These are phyloP conservation scores for Macrophomina phaseolina DNA, from an alignment of 2,329 filamentous ascomycete species.

Conservation along the genomic window DNA sequence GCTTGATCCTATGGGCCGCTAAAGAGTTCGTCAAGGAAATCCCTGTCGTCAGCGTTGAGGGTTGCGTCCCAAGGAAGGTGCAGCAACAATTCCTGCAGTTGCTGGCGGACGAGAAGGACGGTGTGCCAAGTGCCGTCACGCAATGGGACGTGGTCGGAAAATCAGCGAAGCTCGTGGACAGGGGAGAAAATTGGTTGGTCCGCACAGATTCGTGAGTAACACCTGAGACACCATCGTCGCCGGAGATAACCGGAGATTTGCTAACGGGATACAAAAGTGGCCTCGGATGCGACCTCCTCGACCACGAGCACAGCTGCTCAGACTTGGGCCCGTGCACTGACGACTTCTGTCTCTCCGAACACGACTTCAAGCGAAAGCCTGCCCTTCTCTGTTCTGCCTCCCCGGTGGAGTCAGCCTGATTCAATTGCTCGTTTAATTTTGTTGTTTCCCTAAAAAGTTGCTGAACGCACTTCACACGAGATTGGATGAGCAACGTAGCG, in stretches of 20 bases:
- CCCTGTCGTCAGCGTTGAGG: constrained; percentile 4
- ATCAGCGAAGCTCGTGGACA: constrained; percentile 4
- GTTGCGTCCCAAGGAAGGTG: constrained; percentile 13
- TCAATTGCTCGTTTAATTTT: not conserved
- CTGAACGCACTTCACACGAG: not conserved
- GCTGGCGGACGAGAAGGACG: constrained; percentile 1
- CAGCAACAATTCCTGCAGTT: constrained; percentile 20
- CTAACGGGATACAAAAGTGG: constrained; percentile 1
- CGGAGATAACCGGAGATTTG: no score
- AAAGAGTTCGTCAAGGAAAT: constrained; percentile 16
- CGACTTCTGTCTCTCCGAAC: constrained; percentile 22
- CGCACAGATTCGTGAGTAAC: constrained; percentile 14
- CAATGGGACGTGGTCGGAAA: constrained; percentile 22
- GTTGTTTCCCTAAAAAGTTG: not conserved
- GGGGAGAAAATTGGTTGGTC: constrained; percentile 21
- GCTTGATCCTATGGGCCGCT: constrained; percentile 15
- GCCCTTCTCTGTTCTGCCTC: not conserved
- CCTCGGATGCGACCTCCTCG: constrained; percentile 19
- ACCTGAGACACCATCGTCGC: not conserved
- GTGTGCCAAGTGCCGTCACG: constrained; percentile 3
- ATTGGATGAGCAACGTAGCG: constrained; percentile 6
- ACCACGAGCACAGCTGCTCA: constrained; percentile 18
- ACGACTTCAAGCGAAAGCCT: constrained; percentile 5
- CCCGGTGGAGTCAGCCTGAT: not conserved
- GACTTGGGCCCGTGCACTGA: constrained; percentile 22